Percentiles rank a stretch among this genome's conserved stretches.
These are phyloP conservation scores for Rubroshorea leprosula DNA, from an alignment of 345 rosid species.

Conservation along the genomic window DNA sequence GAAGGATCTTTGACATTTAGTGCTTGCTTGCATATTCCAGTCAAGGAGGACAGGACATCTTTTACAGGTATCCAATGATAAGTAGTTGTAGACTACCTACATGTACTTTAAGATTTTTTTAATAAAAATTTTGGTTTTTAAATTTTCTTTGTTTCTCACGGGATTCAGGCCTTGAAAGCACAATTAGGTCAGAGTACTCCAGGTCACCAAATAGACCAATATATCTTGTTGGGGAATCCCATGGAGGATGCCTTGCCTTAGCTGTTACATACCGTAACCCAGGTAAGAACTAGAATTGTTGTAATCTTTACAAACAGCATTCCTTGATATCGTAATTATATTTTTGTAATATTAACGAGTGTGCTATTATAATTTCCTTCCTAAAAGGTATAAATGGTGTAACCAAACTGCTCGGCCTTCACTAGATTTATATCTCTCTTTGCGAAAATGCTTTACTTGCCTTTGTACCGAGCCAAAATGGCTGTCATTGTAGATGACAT, in stretches of 20 bases:
- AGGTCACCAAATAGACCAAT: slow-evolving; percentile 12
- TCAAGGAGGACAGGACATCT: slow-evolving; percentile 48
- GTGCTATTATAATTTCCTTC: no score
- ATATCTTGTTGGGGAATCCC: slow-evolving; percentile 31
- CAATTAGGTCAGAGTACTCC: slow-evolving; percentile 33
- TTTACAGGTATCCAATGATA: slow-evolving; percentile 30
- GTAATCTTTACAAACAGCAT: no score
- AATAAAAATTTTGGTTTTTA: not conserved
- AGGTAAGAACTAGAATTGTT: slow-evolving; percentile 26
- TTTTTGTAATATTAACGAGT: no score
- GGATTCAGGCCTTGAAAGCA: slow-evolving; percentile 37
- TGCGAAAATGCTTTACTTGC: no score
- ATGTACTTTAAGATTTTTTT: not conserved
- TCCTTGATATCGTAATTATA: no score
- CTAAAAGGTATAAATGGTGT: no score
- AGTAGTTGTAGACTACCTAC: not conserved
- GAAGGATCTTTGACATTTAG: slow-evolving; percentile 63
- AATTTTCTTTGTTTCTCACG: not conserved
- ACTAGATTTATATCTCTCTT: no score
- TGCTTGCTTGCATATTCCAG: slow-evolving; percentile 72
- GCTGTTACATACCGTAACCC: slow-evolving; percentile 57
- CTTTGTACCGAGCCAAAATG: no score
- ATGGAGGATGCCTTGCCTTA: not conserved
- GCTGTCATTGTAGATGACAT: no score
- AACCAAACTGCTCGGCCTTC: no score